A percentile compares a stretch with the other conserved stretches of the same genome.
Conservation (phyloP, 176 grass and related monocot genomes). For the Aegilops speltoides region DNA sequence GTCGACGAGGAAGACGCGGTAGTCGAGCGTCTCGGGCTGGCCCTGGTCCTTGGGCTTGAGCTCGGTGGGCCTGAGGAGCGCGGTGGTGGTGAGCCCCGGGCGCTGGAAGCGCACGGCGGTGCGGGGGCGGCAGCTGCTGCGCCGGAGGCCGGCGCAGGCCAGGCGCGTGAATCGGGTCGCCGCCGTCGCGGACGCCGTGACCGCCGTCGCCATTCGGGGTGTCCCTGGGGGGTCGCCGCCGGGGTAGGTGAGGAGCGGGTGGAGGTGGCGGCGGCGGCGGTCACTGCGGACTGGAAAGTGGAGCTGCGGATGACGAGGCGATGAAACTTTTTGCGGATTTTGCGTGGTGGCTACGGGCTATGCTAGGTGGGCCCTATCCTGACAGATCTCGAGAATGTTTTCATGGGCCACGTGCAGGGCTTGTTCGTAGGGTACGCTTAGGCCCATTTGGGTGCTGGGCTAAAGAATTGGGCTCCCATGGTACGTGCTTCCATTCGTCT, state of each 20-base stretch:
- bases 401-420: not conserved
- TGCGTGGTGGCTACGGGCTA: conserved; percentile 17
- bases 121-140: conserved; percentile 15
- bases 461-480: not conserved
- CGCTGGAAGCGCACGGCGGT: conserved; percentile 45
- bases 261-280: conserved; percentile 21
- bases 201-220: conserved; percentile 57
- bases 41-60: conserved; percentile 66
- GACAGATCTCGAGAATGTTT: conserved; percentile 4
- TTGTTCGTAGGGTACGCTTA: not conserved
- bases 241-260: too few relatives aligned
- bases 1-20: conserved; percentile 93
- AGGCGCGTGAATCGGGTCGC: conserved; percentile 49
- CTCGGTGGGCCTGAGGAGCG: conserved; percentile 46
- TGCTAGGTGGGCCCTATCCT: conserved; percentile 1
- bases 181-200: conserved; percentile 59
- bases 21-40: conserved; percentile 77
- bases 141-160: conserved; percentile 21
- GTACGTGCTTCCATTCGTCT: too few relatives aligned
- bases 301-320: conserved; percentile 13
- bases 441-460: not conserved
- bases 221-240: not conserved
- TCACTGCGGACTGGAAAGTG: not conserved
- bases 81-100: conserved; percentile 45
- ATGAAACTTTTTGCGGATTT: conserved; percentile 8